These are phyloP conservation scores for Penicillium sp. DNA, from an alignment of 2,329 filamentous ascomycete genomes.

Conservation along the genomic window DNA sequence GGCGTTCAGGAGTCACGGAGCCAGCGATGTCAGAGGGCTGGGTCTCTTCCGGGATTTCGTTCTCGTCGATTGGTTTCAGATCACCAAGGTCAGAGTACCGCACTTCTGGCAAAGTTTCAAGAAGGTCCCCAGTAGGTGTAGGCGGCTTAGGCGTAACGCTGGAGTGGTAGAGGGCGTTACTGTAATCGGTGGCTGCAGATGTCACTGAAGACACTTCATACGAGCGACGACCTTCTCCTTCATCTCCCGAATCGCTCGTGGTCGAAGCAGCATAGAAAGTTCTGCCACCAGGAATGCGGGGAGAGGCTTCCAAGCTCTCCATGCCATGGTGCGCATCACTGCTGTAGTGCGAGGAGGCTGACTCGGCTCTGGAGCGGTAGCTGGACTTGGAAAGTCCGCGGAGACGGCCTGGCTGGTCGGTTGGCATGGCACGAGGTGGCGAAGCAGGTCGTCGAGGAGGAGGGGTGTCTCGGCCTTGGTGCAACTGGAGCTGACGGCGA, in stretches of 20 bases:
- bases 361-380: conserved; percentile 38
- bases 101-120: conserved; percentile 35
- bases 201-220: conserved; percentile 24
- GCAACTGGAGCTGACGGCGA: conserved; percentile 77
- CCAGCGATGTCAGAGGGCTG: background rate
- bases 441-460: conserved; percentile 35
- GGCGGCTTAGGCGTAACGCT: conserved; percentile 33
- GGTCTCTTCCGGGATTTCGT: conserved; percentile 22
- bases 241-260: conserved; percentile 42
- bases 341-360: conserved; percentile 40
- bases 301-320: conserved; percentile 33
- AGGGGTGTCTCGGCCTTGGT: conserved; percentile 69
- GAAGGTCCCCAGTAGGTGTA: conserved; percentile 29
- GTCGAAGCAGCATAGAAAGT: conserved; percentile 39
- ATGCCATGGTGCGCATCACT: conserved; percentile 27
- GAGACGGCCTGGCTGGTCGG: conserved; percentile 27
- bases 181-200: conserved; percentile 31
- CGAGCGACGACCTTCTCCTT: conserved; percentile 28
- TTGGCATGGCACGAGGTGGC: conserved; percentile 20
- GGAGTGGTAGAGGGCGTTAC: conserved; percentile 40
- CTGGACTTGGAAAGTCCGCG: conserved; percentile 40
- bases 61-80: conserved; percentile 43
- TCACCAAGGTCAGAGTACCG: conserved; percentile 40
- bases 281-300: conserved; percentile 22
- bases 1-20: conserved; percentile 26